These are phyloP conservation scores for Nasturtium officinale DNA, from an alignment of 345 rosid species.

Conservation along the genomic window DNA sequence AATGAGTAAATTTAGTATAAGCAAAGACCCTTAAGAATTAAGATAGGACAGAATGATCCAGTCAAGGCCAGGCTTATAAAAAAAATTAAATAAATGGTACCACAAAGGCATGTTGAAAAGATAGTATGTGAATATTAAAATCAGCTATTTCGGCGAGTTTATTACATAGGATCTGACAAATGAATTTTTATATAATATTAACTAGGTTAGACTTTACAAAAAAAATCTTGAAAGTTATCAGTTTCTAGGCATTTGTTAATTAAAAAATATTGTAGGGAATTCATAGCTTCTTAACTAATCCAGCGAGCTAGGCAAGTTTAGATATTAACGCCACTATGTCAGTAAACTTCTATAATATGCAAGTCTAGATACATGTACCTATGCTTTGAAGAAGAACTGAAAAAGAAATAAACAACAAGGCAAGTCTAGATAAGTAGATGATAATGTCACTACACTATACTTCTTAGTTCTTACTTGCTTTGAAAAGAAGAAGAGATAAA, in stretches of 20 bases:
- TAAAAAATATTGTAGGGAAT: slow-evolving; percentile 28
- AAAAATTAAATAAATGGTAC: slow-evolving; percentile 14
- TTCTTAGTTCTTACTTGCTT: neutral
- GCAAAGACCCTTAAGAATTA: neutral
- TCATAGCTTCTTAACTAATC: slow-evolving; percentile 35
- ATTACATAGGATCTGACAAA: slow-evolving; percentile 43
- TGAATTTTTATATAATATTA: slow-evolving; percentile 26
- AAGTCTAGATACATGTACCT: neutral
- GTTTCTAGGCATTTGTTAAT: slow-evolving; percentile 31
- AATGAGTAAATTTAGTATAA: neutral
- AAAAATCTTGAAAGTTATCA: slow-evolving; percentile 34
- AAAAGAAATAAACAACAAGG: neutral
- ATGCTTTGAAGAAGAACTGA: slow-evolving; percentile 1
- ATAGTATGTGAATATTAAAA: slow-evolving; percentile 25
- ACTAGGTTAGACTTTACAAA: slow-evolving; percentile 24
- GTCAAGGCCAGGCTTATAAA: slow-evolving; percentile 27
- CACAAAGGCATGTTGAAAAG: slow-evolving; percentile 24
- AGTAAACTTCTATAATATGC: neutral
- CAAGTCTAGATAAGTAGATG: neutral
- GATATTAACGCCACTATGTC: neutral
- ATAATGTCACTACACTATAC: neutral
- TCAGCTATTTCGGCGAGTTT: slow-evolving; percentile 40
- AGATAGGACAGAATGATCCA: slow-evolving; percentile 16
- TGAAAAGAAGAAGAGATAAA: neutral
- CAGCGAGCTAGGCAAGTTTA: slow-evolving; percentile 11